Conservation (phyloP, 306 rosid genomes). For the Cicer judaicum region DNA sequence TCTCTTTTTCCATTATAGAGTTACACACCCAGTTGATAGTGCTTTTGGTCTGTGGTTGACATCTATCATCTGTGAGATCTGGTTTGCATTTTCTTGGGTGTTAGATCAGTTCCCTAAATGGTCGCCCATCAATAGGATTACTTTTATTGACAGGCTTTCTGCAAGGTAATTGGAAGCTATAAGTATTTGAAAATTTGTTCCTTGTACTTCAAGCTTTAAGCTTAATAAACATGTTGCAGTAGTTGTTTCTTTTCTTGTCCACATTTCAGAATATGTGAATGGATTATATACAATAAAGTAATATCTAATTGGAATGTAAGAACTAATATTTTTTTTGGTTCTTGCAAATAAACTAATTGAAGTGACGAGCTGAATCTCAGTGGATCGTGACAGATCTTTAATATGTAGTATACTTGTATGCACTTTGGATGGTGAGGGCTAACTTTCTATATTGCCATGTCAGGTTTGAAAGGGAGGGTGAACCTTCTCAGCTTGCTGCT, state of each 20-base stretch:
- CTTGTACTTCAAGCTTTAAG: slow-evolving; percentile 39
- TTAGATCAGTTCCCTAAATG: slow-evolving; percentile 98
- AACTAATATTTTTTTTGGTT: slow-evolving; percentile 1
- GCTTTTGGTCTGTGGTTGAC: slow-evolving; percentile 97
- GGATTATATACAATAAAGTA: background rate
- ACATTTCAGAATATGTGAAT: slow-evolving; percentile 13
- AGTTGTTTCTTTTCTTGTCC: slow-evolving; percentile 7
- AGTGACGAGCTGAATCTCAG: no score
- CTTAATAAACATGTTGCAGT: slow-evolving; percentile 21
- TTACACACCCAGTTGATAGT: slow-evolving; percentile 91
- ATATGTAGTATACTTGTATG: background rate
- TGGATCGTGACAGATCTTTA: no score
- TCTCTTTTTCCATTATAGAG: slow-evolving; percentile 93
- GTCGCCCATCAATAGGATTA: slow-evolving; percentile 80
- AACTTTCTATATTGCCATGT: slow-evolving; percentile 20
- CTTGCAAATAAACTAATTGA: no score
- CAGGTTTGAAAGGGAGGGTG: slow-evolving; percentile 93
- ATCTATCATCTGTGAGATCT: slow-evolving; percentile 92
- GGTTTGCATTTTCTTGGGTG: slow-evolving; percentile 98
- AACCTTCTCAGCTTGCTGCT: slow-evolving; percentile 80
- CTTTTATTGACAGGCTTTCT: slow-evolving; percentile 70
- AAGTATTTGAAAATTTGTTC: slow-evolving; percentile 22
- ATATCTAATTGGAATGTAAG: slow-evolving; percentile 28
- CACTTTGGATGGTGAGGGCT: slow-evolving; percentile 40
- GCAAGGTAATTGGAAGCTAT: slow-evolving; percentile 67